Evolutionary conservation across 352 stramenopile species (phyloP), one percentile per base, ranked within the genome.

Genomic region (Pythium guiyangense): DNA sequence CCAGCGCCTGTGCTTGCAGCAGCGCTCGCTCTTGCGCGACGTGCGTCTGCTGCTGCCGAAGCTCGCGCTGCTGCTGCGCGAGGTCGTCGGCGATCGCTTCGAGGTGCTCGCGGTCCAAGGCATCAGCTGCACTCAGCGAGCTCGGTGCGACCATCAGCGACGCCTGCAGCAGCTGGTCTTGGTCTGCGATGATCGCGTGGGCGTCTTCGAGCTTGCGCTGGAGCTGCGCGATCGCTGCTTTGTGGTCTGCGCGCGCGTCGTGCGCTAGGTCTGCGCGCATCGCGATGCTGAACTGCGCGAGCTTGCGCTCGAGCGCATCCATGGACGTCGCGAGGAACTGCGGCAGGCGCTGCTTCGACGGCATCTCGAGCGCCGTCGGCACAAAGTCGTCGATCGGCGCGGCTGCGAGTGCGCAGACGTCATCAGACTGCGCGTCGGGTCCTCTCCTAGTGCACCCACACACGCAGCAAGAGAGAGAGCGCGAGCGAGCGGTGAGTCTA

Each of bases 91-190:
- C 34, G 6, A 17, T 48, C 2, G n/a, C 18, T 2, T 59, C 37
- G 18, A 31, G 18, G 17, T 60, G 49, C 37, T 25, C 27, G 4
- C 3, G 17, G 10, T 27, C 18, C n/a, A 22, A 31, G 8, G 2
- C 3, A 22, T 5, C 39, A 1, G 18, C 39, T 0, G 12, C n/a
- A 6, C 11, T 17, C 9, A 18, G 3, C 6, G 10, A 20, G 43
- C 46, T 3, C 37, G 29, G 5, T 31, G 39, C 18, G 11, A 37
- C 44, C 22, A 60, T 45, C 45, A 92, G 45, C 11, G 79, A 83
- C 14, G 79, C 81, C 67, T 92, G 81, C 35, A 92, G 57, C 27
- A 92, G 60, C 49, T 84, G 71, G 48, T 92, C 79, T 57, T 92
- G 81, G 47, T 92, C 79, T 0, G 63, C 59, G 29, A 92, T 84